Conservation (phyloP, 225 moss, liverwort and hornwort genomes). For the Takakia lepidozioides region DNA sequence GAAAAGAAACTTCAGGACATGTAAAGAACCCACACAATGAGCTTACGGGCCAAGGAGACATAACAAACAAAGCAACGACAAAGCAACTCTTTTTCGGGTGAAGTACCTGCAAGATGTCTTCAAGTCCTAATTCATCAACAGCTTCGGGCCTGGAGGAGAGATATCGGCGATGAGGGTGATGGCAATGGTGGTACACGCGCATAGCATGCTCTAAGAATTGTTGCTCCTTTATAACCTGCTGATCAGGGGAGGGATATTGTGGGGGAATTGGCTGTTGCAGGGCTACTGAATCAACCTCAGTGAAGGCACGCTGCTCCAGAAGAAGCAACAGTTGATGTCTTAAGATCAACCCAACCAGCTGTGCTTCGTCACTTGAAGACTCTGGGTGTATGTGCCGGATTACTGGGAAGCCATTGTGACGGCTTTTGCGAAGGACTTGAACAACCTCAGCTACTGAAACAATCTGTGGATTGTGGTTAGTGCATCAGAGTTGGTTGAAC, state of each 20-base stretch:
- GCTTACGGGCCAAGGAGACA: no score
- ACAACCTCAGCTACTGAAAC: constrained; percentile 36
- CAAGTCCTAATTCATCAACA: constrained; percentile 53
- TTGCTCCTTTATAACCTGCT: constrained; percentile 30
- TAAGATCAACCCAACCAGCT: constrained; percentile 64
- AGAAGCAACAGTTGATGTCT: constrained; percentile 77
- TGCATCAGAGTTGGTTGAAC: no score
- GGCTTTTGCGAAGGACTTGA: constrained; percentile 43
- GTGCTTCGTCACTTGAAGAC: constrained; percentile 34
- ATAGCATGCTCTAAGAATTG: constrained; percentile 64
- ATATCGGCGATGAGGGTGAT: constrained; percentile 65
- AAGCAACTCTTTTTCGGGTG: not conserved
- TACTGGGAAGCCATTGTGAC: constrained; percentile 78
- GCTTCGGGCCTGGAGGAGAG: constrained; percentile 58
- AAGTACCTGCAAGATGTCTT: constrained; percentile 36
- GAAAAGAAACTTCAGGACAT: no score
- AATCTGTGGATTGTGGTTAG: constrained; percentile 39
- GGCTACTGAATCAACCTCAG: constrained; percentile 44
- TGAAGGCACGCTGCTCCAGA: constrained; percentile 51
- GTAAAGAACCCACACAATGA: no score
- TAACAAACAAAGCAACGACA: no score
- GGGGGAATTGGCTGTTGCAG: constrained; percentile 26
- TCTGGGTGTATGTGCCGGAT: constrained; percentile 27
- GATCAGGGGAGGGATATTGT: constrained; percentile 19
- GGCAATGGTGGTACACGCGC: constrained; percentile 78